Percentiles rank a stretch among this genome's conserved stretches.
Evolutionary conservation across 352 stramenopile genomes (phyloP).

Genomic region (Pythium apleroticum): DNA sequence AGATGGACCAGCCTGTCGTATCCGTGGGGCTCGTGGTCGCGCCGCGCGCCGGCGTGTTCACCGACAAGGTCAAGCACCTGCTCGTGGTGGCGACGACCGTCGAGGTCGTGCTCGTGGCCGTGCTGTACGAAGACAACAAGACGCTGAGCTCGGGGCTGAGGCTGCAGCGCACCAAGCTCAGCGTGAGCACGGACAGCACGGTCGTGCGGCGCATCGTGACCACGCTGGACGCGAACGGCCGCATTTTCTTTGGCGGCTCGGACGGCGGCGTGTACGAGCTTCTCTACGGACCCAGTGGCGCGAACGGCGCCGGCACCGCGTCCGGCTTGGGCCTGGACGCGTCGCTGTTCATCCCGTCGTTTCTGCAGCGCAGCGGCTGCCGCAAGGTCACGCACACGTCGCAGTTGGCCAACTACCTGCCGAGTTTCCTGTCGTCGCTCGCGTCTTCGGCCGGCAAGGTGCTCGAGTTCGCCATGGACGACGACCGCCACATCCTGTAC

Average conservation of each 20-base stretch:
- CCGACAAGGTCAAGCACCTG: constrained; percentile 91
- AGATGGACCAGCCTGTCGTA: constrained; percentile 92
- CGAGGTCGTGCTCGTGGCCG: constrained; percentile 92
- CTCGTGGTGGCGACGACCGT: constrained; percentile 95
- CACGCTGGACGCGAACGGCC: constrained; percentile 58
- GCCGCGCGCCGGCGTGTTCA: constrained; percentile 92
- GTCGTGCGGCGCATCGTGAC: constrained; percentile 90
- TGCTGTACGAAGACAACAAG: constrained; percentile 75
- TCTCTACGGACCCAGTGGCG: constrained; percentile 54
- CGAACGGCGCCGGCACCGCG: background rate
- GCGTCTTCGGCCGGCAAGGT: constrained; percentile 82
- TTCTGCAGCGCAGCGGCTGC: constrained; percentile 57
- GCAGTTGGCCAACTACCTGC: constrained; percentile 77
- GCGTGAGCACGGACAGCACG: constrained; percentile 92
- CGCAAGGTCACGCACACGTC: constrained; percentile 92
- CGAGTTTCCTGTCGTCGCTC: constrained; percentile 72
- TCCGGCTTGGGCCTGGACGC: constrained; percentile 23
- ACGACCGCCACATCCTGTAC: constrained; percentile 91
- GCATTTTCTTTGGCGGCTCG: constrained; percentile 96
- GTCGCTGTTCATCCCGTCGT: constrained; percentile 36
- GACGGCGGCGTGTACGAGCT: constrained; percentile 96
- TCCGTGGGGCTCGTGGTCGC: constrained; percentile 86
- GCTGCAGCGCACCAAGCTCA: constrained; percentile 86
- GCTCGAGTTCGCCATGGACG: constrained; percentile 86
- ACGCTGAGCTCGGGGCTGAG: constrained; percentile 24